These are phyloP conservation scores for Porcisia hertigi DNA, from an alignment of 208 protist species.

Conservation along the genomic window DNA sequence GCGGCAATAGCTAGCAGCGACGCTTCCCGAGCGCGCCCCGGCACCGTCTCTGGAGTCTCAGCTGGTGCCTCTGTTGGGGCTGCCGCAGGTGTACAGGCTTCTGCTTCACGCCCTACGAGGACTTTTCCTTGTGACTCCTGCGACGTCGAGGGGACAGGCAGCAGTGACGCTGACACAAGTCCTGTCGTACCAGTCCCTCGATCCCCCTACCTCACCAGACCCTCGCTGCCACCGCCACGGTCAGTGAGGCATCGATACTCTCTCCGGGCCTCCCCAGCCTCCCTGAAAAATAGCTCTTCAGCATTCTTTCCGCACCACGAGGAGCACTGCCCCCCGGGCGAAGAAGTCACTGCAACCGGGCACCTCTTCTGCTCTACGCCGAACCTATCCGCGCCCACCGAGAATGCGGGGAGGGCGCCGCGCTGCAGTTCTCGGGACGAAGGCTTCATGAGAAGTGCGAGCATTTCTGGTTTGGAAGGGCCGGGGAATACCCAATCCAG, in stretches of 20 bases:
- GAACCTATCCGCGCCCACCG: not conserved
- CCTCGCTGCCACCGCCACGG: slow-evolving; percentile 12
- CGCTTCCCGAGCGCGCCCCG: not conserved
- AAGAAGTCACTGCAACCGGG: slow-evolving; percentile 11
- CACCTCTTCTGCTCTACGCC: slow-evolving; percentile 22
- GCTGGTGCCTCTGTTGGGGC: not conserved
- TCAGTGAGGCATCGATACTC: slow-evolving; percentile 9
- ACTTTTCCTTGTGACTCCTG: not conserved
- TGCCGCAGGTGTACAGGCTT: not conserved
- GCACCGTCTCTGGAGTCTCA: not conserved
- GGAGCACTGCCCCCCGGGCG: slow-evolving; percentile 2
- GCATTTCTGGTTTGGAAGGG: not conserved
- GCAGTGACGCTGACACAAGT: not conserved
- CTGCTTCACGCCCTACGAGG: not conserved
- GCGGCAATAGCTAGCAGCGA: slow-evolving; percentile 20
- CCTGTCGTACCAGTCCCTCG: too few relatives aligned
- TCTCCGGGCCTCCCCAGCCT: slow-evolving; percentile 15
- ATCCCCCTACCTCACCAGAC: not conserved
- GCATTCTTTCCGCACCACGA: slow-evolving; percentile 4
- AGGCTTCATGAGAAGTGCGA: slow-evolving; percentile 2
- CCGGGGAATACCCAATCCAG: not conserved
- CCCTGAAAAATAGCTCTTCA: slow-evolving; percentile 22
- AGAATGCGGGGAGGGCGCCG: not conserved
- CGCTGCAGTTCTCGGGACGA: slow-evolving; percentile 7
- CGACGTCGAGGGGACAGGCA: not conserved